A percentile compares a stretch with the other conserved stretches of the same genome.
These are phyloP conservation scores for Penicillium polonicum DNA, from an alignment of 2,329 filamentous ascomycete genomes.

Conservation along the genomic window DNA sequence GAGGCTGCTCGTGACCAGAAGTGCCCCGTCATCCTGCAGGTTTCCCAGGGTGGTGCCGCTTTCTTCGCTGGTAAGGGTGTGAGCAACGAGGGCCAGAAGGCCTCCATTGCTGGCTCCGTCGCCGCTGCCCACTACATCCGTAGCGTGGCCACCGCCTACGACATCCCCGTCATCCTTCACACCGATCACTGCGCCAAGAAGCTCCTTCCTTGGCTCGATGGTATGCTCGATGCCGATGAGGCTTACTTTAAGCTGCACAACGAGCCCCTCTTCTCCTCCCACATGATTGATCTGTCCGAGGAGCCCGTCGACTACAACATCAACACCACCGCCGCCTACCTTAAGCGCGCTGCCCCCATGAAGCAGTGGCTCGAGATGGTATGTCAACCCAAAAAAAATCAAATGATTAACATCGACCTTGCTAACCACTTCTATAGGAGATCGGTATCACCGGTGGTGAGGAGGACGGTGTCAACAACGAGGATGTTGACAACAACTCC, in stretches of 20 bases:
- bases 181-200: slow-evolving; percentile 99
- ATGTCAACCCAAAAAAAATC: slow-evolving; percentile 21
- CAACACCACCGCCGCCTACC: slow-evolving; percentile 84
- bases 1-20: slow-evolving; percentile 94
- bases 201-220: slow-evolving; percentile 95
- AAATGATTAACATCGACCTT: neutral
- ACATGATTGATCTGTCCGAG: slow-evolving; percentile 99
- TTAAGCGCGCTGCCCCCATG: slow-evolving; percentile 91
- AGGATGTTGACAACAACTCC: slow-evolving; percentile 92
- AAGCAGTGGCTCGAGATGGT: slow-evolving; percentile 99
- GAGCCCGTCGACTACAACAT: slow-evolving; percentile 90
- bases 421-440: slow-evolving; percentile 51
- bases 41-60: slow-evolving; percentile 88
- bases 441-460: slow-evolving; percentile 95
- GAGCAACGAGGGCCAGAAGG: slow-evolving; percentile 77
- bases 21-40: slow-evolving; percentile 87
- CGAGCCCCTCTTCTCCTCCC: slow-evolving; percentile 89
- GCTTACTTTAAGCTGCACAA: slow-evolving; percentile 88
- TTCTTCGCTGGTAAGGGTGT: slow-evolving; percentile 92
- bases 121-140: slow-evolving; percentile 94
- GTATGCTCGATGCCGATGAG: slow-evolving; percentile 93
- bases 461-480: slow-evolving; percentile 98
- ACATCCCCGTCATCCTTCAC: slow-evolving; percentile 87
- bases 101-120: slow-evolving; percentile 82
- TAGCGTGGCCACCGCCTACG: slow-evolving; percentile 80